Evolutionary conservation across 257 asterid species (phyloP), one percentile per base, ranked within the genome.

Genomic region (Buddleja alternifolia): DNA sequence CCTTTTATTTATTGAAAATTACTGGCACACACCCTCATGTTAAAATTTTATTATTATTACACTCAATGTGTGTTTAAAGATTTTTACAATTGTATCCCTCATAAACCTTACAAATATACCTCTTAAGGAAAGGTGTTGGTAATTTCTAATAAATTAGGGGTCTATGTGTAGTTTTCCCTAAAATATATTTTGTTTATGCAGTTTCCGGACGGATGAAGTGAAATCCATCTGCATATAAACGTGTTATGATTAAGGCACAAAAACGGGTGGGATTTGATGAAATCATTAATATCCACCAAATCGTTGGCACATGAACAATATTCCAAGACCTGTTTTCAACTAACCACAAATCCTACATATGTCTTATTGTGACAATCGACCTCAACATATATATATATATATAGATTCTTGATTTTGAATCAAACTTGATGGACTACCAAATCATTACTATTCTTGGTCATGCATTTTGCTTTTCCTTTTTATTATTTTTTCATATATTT

Each of bases 251-350:
- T 45, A 4, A 45, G 19, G 0, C 19, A 14, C 16, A 50, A 9
- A 67, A 23, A 40, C 6, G 39, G 63, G 37, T 50, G 53, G 42
- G 47, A 57, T 44, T 47, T 17, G 17, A 47, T 29, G 41, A 19
- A 24, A 10, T 37, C 11, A 9, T n/a, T 20, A 29, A 45, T 64
- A 19, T 61, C 71, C 70, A 56, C 52, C 69, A 63, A 63, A 55
- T 62, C 55, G 66, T 60, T 63, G 66, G 59, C 51, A 52, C 54
- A 8, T 50, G 51, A 60, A n/a, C 17, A 66, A 29, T 41, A 77
- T 77, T 58, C 74, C 74, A 15, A 59, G 5, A 15, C 47, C 71
- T 60, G 74, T 75, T 67, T 37, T 46, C 48, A 50, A 24, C 55
- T 34, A 24, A 45, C 25, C 69, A 14, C 36, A 4, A 51, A 39